A percentile compares a stretch with the other conserved stretches of the same genome.
These are phyloP conservation scores for Diaporthe citriasiana DNA, from an alignment of 2,329 filamentous ascomycete species.

Conservation along the genomic window DNA sequence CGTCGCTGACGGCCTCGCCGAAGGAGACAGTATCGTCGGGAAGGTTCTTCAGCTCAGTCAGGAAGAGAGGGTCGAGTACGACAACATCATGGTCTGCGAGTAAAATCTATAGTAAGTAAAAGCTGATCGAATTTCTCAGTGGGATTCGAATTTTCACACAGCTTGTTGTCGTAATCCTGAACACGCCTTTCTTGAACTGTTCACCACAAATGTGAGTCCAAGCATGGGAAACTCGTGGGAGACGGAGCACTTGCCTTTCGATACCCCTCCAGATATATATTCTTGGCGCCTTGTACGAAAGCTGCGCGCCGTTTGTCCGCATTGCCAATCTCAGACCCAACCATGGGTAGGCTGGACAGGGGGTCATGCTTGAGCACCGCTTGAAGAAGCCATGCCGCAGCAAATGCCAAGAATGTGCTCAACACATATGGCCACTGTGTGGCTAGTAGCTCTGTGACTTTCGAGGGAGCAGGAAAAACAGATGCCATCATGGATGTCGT, in stretches of 20 bases:
- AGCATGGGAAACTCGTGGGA: background rate
- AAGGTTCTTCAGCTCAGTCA: conserved; percentile 39
- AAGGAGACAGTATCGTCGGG: conserved; percentile 39
- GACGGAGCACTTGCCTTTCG: conserved; percentile 44
- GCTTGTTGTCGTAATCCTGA: conserved; percentile 36
- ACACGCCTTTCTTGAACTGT: conserved; percentile 38
- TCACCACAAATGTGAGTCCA: background rate
- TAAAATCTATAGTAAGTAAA: background rate
- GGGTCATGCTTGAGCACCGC: conserved; percentile 40
- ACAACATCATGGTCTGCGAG: conserved; percentile 30
- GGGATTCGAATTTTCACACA: background rate
- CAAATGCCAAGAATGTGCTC: conserved; percentile 33
- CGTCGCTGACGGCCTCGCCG: conserved; percentile 33
- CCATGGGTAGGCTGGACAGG: conserved; percentile 47
- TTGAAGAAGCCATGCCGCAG: conserved; percentile 36
- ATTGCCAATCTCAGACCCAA: conserved; percentile 47
- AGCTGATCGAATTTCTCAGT: background rate
- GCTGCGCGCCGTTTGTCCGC: conserved; percentile 48
- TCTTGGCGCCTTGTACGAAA: conserved; percentile 45
- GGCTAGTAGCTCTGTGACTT: conserved; percentile 10
- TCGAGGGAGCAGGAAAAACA: conserved; percentile 24
- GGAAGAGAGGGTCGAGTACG: conserved; percentile 28
- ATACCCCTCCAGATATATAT: conserved; percentile 50
- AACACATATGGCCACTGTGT: conserved; percentile 35
- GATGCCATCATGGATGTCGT: conserved; percentile 21